A percentile compares a stretch with the other conserved stretches of the same genome.
Conservation (phyloP, 2,329 filamentous ascomycete species). For the Fusarium sp. region DNA sequence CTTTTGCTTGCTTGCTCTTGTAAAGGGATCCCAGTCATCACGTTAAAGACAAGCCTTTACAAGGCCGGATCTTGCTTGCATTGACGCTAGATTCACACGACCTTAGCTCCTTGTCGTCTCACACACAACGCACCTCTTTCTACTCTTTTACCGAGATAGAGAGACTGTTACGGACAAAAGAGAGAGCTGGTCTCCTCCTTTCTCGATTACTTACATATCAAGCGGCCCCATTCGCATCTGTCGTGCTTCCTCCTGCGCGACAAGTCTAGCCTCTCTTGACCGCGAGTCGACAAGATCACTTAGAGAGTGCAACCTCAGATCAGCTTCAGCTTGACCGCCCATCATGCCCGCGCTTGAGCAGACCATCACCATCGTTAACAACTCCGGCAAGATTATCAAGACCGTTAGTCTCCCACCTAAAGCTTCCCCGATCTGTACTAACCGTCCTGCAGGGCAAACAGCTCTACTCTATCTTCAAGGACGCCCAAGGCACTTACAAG, state of each 20-base stretch:
- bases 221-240: background rate
- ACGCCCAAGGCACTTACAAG: slow-evolving; percentile 87
- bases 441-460: slow-evolving; percentile 79
- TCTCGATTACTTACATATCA: background rate
- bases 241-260: slow-evolving; percentile 1
- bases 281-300: background rate
- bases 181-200: slow-evolving; percentile 41
- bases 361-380: slow-evolving; percentile 91
- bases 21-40: slow-evolving; percentile 29
- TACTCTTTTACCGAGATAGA: slow-evolving; percentile 13
- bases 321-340: slow-evolving; percentile 29
- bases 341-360: slow-evolving; percentile 63
- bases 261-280: slow-evolving; percentile 1
- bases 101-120: slow-evolving; percentile 11
- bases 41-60: slow-evolving; percentile 18
- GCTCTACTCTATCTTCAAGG: slow-evolving; percentile 88
- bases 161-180: slow-evolving; percentile 16
- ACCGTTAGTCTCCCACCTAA: slow-evolving; percentile 68
- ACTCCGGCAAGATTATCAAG: slow-evolving; percentile 89
- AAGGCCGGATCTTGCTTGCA: slow-evolving; percentile 16
- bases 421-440: slow-evolving; percentile 7
- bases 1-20: slow-evolving; percentile 12
- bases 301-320: slow-evolving; percentile 12
- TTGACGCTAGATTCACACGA: slow-evolving; percentile 18
- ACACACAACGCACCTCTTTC: background rate